These are phyloP conservation scores for Fraxinus velutina DNA, from an alignment of 305 asterid genomes.

Conservation along the genomic window DNA sequence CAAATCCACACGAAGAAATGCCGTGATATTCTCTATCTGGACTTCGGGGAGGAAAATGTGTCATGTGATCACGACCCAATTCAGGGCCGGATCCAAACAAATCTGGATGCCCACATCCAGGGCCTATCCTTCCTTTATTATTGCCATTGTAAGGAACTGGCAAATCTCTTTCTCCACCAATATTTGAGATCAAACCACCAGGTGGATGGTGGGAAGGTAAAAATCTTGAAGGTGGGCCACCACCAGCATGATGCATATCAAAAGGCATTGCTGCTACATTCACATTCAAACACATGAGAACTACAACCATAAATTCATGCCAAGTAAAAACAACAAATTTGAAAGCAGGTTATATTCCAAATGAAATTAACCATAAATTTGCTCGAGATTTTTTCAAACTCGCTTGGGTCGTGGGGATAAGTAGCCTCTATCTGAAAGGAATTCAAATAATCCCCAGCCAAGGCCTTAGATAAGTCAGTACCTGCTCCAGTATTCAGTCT, in stretches of 20 bases:
- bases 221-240: conserved; percentile 49
- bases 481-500: conserved; percentile 44
- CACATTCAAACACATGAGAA: conserved; percentile 22
- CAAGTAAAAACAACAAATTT: neutral
- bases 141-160: conserved; percentile 17
- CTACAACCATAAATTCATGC: neutral
- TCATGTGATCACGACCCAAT: conserved; percentile 41
- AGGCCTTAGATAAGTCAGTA: conserved; percentile 37
- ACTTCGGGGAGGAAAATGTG: conserved; percentile 44
- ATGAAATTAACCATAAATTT: neutral
- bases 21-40: conserved; percentile 54
- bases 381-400: conserved; percentile 13
- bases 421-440: conserved; percentile 39
- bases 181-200: conserved; percentile 23
- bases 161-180: conserved; percentile 26
- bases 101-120: conserved; percentile 32
- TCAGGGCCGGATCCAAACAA: conserved; percentile 52
- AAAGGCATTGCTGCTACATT: conserved; percentile 41
- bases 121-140: conserved; percentile 20
- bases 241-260: conserved; percentile 44
- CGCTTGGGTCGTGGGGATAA: conserved; percentile 58
- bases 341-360: conserved; percentile 5
- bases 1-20: conserved; percentile 47
- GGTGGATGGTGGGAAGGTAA: conserved; percentile 48
- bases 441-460: conserved; percentile 41